Evolutionary conservation across 2,329 filamentous ascomycete species (phyloP), one percentile per base, ranked within the genome.

Genomic region (Fusarium algeriense): DNA sequence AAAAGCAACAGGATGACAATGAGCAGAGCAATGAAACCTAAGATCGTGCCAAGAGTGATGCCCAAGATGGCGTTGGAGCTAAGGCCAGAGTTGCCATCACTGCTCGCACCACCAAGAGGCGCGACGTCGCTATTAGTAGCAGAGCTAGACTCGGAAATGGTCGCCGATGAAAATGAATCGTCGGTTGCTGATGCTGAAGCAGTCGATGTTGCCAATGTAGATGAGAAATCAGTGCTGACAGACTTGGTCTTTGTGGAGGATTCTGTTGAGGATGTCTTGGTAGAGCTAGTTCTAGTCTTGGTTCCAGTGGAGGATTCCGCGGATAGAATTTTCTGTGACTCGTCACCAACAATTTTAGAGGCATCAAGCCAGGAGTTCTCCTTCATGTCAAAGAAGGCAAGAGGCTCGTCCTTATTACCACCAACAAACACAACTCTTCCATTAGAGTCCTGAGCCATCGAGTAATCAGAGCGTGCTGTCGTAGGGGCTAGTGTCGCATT

Each of bases 331-430:
- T 82, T 81, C 65, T 86, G 78, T 15, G 82, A 79, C 34, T 85
- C 77, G 9, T 80, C 85, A 23, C 82, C 84, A 67, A 97, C 89
- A 28, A 93, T 80, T 10, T 86, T 81, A 0, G 88, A 88, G 1
- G 92, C 86, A 77, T 97, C 91, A 26, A 92, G 81, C 95, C 95
- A 98, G 48, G 85, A 83, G 79, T 98, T 97, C 48, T 89, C 81
- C 14, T 86, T 87, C 46, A 90, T 89, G 75, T 97, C 86, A 80
- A 97, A 98, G 65, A 98, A 89, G 70, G 87, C 89, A 8, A 98
- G 77, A 0, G 92, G 87, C 66, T 92, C 87, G 3, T 91, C 82
- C 9, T 84, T 80, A 73, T 88, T 90, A 30, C 94, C 94, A 46
- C 94, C 93, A n/a, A 91, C 90, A 66, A 97, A 89, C 17, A 96